These are phyloP conservation scores for Bolboschoenus planiculmis DNA, from an alignment of 176 grass and related monocot genomes.

Conservation along the genomic window DNA sequence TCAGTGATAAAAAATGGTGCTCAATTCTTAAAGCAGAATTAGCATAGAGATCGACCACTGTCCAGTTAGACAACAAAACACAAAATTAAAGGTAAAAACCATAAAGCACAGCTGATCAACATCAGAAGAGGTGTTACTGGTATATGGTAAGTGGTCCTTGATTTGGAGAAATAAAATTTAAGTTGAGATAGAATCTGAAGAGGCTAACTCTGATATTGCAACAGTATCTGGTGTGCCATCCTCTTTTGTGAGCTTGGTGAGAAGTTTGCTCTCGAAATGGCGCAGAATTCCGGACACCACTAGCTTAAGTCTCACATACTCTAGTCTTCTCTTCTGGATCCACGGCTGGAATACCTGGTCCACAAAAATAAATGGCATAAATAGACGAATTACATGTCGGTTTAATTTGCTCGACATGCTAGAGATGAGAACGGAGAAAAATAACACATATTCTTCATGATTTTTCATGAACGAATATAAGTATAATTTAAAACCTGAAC, in stretches of 20 bases:
- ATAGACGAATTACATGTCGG: conserved; percentile 4
- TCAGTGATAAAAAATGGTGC: neutral
- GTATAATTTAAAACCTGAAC: conserved; percentile 3
- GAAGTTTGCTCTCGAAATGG: conserved; percentile 50
- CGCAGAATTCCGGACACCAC: conserved; percentile 80
- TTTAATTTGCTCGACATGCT: neutral
- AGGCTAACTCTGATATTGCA: conserved; percentile 56
- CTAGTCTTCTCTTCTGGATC: conserved; percentile 78
- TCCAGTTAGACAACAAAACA: neutral
- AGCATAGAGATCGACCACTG: neutral
- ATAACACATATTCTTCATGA: neutral
- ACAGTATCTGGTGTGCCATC: conserved; percentile 48
- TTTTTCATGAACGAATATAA: neutral
- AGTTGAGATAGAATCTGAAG: neutral
- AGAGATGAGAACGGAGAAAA: neutral
- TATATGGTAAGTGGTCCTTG: conserved; percentile 1
- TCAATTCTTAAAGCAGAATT: neutral
- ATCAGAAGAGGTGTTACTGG: neutral
- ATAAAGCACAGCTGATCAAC: neutral
- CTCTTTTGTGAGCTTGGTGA: conserved; percentile 55
- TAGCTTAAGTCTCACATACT: conserved; percentile 67
- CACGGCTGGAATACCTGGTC: conserved; percentile 77
- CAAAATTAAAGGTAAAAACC: neutral
- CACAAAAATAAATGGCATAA: conserved; percentile 18
- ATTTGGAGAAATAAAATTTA: neutral